phyloP scores from a whole-genome alignment of 768 basidiomycete genomes.

The Tylopilus intermedius region DNA sequence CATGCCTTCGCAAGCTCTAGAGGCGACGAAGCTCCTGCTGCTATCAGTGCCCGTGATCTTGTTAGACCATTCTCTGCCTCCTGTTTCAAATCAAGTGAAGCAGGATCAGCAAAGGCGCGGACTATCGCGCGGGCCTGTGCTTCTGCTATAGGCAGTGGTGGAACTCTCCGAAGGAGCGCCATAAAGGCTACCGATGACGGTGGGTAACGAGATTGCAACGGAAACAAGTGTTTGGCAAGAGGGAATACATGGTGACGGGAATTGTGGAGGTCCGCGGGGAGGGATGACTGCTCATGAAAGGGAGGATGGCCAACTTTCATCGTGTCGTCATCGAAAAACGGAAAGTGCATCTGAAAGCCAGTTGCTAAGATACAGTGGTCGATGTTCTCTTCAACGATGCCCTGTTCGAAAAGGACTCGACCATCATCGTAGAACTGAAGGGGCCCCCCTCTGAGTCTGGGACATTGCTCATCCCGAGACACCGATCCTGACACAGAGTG shows the following conservation, averaged over 20 bases:
- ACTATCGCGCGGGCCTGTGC: slow-evolving; percentile 66
- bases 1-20: slow-evolving; percentile 48
- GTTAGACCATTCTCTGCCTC: slow-evolving; percentile 48
- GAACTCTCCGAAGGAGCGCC: slow-evolving; percentile 53
- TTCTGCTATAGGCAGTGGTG: slow-evolving; percentile 75
- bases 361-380: slow-evolving; percentile 71
- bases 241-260: slow-evolving; percentile 67
- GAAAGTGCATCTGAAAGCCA: slow-evolving; percentile 62
- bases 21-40: slow-evolving; percentile 30
- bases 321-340: slow-evolving; percentile 47
- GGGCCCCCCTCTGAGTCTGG: slow-evolving; percentile 41
- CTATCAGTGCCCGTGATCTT: slow-evolving; percentile 42
- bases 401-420: slow-evolving; percentile 56
- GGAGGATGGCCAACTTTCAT: slow-evolving; percentile 40
- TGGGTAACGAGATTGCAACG: slow-evolving; percentile 45
- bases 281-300: slow-evolving; percentile 34
- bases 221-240: slow-evolving; percentile 66
- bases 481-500: slow-evolving; percentile 46
- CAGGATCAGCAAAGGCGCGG: slow-evolving; percentile 49
- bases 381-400: slow-evolving; percentile 47
- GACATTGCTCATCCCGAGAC: slow-evolving; percentile 29
- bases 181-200: slow-evolving; percentile 58
- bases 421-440: slow-evolving; percentile 39
- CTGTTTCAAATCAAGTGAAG: slow-evolving; percentile 41
- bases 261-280: slow-evolving; percentile 54